Evolutionary conservation across 495 filamentous ascomycete genomes (phyloP).

Genomic region (Aspergillus bridgeri): DNA sequence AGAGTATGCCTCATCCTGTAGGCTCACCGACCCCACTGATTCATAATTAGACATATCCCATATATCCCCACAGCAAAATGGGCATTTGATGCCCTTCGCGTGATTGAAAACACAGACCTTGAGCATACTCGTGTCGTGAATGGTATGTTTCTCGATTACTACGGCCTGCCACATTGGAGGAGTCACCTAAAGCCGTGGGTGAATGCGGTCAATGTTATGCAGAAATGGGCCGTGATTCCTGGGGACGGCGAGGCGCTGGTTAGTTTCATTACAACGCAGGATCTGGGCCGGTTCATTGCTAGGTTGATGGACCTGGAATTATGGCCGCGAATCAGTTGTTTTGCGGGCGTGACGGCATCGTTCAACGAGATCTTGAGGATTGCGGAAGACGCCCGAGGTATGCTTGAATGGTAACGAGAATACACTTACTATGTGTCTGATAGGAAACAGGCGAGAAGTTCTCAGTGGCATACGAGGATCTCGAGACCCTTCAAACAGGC

Average conservation of each 20-base stretch:
- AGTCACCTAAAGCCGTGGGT: constrained; percentile 24
- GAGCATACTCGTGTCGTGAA: constrained; percentile 36
- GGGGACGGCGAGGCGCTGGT: constrained; percentile 31
- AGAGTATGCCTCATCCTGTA: neutral
- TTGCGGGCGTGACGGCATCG: constrained; percentile 31
- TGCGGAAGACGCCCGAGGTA: constrained; percentile 32
- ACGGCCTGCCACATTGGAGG: constrained; percentile 26
- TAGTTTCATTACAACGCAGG: constrained; percentile 37
- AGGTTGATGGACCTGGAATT: constrained; percentile 29
- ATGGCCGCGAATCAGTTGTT: constrained; percentile 25
- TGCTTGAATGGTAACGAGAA: neutral
- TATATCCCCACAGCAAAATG: constrained; percentile 1
- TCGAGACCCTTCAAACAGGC: constrained; percentile 32
- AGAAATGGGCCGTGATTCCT: constrained; percentile 37
- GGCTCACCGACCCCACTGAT: neutral
- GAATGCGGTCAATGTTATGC: constrained; percentile 31
- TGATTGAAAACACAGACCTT: constrained; percentile 15
- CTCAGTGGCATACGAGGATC: constrained; percentile 30
- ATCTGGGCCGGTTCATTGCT: constrained; percentile 40
- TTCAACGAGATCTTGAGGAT: constrained; percentile 30
- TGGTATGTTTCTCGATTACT: constrained; percentile 44
- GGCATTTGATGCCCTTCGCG: neutral
- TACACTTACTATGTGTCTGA: neutral
- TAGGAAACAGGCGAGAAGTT: constrained; percentile 27
- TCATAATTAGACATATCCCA: neutral